Evolutionary conservation across 257 asterid genomes (phyloP), one percentile per base, ranked within the genome.

Genomic region (Lycium barbarum): DNA sequence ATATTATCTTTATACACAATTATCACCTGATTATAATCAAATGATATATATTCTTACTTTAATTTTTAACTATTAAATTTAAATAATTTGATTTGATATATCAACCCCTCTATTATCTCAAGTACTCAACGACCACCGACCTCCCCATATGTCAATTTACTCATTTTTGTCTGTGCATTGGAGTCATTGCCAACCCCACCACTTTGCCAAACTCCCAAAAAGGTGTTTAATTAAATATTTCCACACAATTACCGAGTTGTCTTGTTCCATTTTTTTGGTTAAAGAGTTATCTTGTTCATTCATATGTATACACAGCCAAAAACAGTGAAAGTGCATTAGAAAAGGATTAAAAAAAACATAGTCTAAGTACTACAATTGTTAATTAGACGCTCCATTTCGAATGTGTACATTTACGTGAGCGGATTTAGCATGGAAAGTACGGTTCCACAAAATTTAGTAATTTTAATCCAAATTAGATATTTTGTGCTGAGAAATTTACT

Each of bases 181-280:
- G 80, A 47, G 40, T 73, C 59, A 47, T 73, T 73, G 59, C 40
- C n/a, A 47, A n/a, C 38, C 40, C 59, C 59, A 47, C 59, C 80
- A 73, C 80, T n/a, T 72, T n/a, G 78, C 80, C 35, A 9, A 20
- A 73, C 6, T 73, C n/a, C 80, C 20, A 73, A 73, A 73, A 20
- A n/a, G 18, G 38, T 47, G n/a, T 47, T 73, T 10, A 20, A n/a
- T 47, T 11, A 20, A 73, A 20, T 73, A 73, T 45, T 70, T 73
- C 59, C 17, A 10, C 80, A 73, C 80, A 73, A 47, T 47, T 73
- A 73, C 33, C 80, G 35, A 72, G 36, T 5, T 71, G 10, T 26
- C 33, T 26, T 1, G 33, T 26, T 26, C 33, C 1, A 26, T 26
- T 26, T 26, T 26, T 26, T 26, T 26, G 33, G 33, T 26, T 26